Conservation (phyloP, 495 filamentous ascomycete genomes). For the Penicillium parvum region DNA sequence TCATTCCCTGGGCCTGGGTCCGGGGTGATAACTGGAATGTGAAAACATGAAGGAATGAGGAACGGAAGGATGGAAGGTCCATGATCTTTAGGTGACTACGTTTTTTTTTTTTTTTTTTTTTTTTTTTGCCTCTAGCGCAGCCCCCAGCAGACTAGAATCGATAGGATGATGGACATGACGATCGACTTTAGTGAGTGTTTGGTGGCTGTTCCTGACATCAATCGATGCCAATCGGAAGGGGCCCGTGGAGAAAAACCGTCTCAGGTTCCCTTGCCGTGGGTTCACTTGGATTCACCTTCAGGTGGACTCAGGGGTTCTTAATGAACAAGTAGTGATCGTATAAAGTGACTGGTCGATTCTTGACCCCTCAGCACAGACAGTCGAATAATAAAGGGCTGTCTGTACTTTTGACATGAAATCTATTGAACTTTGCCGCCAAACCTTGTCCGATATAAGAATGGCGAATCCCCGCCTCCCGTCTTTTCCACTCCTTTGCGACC, state of each 20-base stretch:
- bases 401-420: too few species aligned
- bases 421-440: too few species aligned
- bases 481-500: background rate
- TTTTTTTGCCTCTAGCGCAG: background rate
- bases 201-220: constrained; percentile 17
- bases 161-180: background rate
- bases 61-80: constrained; percentile 11
- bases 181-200: constrained; percentile 6
- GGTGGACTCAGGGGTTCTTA: too few species aligned
- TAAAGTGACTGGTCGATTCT: too few species aligned
- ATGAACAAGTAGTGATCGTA: too few species aligned
- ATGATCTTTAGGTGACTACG: too few species aligned
- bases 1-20: background rate
- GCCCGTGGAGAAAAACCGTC: constrained; percentile 17
- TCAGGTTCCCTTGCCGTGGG: constrained; percentile 14
- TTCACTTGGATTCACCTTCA: background rate
- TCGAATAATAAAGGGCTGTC: too few species aligned
- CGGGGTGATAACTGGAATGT: background rate
- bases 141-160: constrained; percentile 5
- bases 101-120: too few species aligned
- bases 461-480: too few species aligned
- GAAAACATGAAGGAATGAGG: background rate
- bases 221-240: constrained; percentile 19
- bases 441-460: too few species aligned
- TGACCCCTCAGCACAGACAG: too few species aligned